These are phyloP conservation scores for Adenanthera pavonina DNA, from an alignment of 306 rosid genomes.

Conservation along the genomic window DNA sequence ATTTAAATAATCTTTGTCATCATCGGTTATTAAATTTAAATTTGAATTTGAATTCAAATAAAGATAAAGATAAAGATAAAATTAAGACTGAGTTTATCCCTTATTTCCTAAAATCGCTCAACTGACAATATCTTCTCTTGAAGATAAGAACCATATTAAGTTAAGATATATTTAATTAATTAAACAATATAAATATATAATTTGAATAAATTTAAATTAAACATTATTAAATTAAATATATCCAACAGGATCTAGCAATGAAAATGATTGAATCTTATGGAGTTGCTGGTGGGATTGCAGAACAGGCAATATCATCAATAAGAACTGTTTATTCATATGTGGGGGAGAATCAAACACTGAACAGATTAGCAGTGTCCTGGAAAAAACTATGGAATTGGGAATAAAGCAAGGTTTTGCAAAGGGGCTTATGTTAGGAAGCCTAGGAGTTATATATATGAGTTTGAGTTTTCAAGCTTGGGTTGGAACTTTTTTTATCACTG, in stretches of 20 bases:
- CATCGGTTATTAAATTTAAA: no score
- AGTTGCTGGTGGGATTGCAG: constrained; percentile 88
- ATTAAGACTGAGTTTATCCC: no score
- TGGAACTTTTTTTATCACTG: constrained; percentile 75
- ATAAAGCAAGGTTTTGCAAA: constrained; percentile 74
- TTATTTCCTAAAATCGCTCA: no score
- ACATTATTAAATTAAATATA: no score
- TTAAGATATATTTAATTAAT: no score
- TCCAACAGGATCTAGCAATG: constrained; percentile 72
- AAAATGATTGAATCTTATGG: constrained; percentile 87
- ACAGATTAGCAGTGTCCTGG: constrained; percentile 72
- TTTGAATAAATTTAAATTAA: no score
- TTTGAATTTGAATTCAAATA: no score
- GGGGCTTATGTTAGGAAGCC: constrained; percentile 90
- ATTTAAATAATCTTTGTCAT: no score
- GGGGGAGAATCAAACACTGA: constrained; percentile 75
- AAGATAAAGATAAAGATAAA: no score
- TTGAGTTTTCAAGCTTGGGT: constrained; percentile 99
- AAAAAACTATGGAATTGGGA: constrained; percentile 69
- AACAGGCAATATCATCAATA: constrained; percentile 86
- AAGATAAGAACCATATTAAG: no score
- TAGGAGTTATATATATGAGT: constrained; percentile 82
- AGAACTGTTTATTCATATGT: constrained; percentile 86
- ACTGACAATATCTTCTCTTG: no score
- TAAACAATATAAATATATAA: no score